Percentiles rank a stretch among this genome's conserved stretches.
Conservation (phyloP, 768 basidiomycete species). For the Coprinopsis strossmayeri region DNA sequence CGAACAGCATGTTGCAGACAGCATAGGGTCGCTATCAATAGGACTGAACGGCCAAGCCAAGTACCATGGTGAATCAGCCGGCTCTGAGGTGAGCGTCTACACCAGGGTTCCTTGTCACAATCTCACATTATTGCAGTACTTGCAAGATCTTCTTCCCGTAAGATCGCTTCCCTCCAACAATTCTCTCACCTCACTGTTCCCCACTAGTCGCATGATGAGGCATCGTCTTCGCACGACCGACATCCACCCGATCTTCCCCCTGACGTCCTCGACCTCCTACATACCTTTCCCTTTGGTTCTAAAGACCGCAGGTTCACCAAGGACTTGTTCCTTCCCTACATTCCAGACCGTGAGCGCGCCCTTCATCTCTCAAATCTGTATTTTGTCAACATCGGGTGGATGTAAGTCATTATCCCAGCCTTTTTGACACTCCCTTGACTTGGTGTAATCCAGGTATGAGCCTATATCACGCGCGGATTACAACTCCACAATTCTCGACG, state of each 20-base stretch:
- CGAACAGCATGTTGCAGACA: slow-evolving; percentile 16
- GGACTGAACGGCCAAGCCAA: slow-evolving; percentile 40
- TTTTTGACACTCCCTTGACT: not conserved
- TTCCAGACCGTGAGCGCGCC: slow-evolving; percentile 34
- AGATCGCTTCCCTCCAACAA: slow-evolving; percentile 6
- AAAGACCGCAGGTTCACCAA: slow-evolving; percentile 31
- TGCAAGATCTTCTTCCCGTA: slow-evolving; percentile 32
- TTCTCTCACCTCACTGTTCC: not conserved
- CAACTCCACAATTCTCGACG: slow-evolving; percentile 28
- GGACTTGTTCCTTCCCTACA: slow-evolving; percentile 28
- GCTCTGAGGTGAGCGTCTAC: slow-evolving; percentile 35
- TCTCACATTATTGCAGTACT: slow-evolving; percentile 22
- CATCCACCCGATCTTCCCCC: slow-evolving; percentile 29
- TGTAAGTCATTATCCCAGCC: slow-evolving; percentile 26
- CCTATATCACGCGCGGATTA: slow-evolving; percentile 39
- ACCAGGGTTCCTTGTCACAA: not conserved
- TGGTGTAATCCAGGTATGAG: slow-evolving; percentile 30
- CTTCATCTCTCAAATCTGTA: slow-evolving; percentile 34
- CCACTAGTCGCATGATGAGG: slow-evolving; percentile 7
- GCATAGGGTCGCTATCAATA: slow-evolving; percentile 43
- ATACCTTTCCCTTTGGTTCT: slow-evolving; percentile 45
- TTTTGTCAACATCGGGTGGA: slow-evolving; percentile 39
- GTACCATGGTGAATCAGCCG: slow-evolving; percentile 44
- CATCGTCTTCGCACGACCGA: slow-evolving; percentile 7
- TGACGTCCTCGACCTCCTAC: slow-evolving; percentile 37